Evolutionary conservation across 176 grass and related monocot genomes (phyloP), one percentile per base, ranked within the genome.

Genomic region (Carex pumila): DNA sequence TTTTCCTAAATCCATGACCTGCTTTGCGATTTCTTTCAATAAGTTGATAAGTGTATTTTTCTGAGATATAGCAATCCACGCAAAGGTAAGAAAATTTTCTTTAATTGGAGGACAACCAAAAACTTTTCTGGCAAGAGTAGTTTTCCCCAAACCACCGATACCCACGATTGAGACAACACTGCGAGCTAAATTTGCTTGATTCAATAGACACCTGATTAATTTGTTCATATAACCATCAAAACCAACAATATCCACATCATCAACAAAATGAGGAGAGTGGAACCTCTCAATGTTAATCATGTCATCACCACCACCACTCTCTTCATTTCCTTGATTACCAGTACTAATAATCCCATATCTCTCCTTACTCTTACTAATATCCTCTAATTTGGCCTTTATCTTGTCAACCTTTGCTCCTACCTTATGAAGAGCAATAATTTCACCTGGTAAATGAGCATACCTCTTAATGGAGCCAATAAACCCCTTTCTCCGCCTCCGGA

Each of bases 101-200:
- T 75, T 74, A 39, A 84, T 45, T 84, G 41, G 25, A 34, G 83
- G 22, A 18, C 22, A 43, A 61, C 30, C 4, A 15, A 57, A 84
- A 60, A 84, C 53, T 59, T 74, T 84, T 47, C 83, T 84, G 14
- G 83, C 83, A 74, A 84, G 67, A 84, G 83, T 84, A 47, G 83
- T 72, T 61, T 84, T 84, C 1, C 83, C 83, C 5, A 73, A 73
- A 59, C 83, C 83, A 84, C 83, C 83, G 67, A 84, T 84, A 22
- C 65, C 83, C 0, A 47, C 29, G 13, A 84, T 62, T 0, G 83
- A 84, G 15, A 84, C 32, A 52, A 75, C 83, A 55, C 17, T 84
- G 7, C 29, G 52, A 72, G n/a, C 55, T 57, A 8, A 9, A 61
- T 72, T 84, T 39, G 2, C 12, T 37, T 37, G 47, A 19, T 84